Base-by-base conservation (phyloP, 176 grass and related monocot genomes). In the Alopecurus myosuroides region DNA sequence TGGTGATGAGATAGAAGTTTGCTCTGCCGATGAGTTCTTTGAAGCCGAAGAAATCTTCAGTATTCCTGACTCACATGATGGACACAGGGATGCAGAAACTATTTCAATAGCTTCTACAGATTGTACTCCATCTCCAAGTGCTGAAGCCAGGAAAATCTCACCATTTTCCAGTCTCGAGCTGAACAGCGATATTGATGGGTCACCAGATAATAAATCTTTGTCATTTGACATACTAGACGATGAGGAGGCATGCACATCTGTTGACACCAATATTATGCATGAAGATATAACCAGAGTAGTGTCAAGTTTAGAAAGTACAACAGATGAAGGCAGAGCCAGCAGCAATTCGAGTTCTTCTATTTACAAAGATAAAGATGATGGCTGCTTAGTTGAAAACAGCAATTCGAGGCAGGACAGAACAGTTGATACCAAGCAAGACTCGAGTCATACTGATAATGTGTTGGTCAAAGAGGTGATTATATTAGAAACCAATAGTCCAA, bases 21-120 rank as follows among this genome's bases (percentile, higher is more conserved):
- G 79, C 28, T 94, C 92, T 64, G 9, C 82, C 12, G 93, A 98
- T 13, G 96, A 94, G 61, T 95, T 95, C 81, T 98, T 95, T 81
- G 93, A 98, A 88, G 93, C 93, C 52, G 93, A 95, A 88, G 96
- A 98, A 85, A 92, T 98, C 76, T 95, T 98, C 65, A 91, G 91
- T 44, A 90, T 80, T 85, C 58, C 73, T 58, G 92, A 95, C 19
- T 92, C 84, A 20, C 91, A 98, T 35, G 89, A 98, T 71, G 95
- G 90, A 75, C 89, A 70, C 15, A 91, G 56, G 41, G 93, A 98
- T 87, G 40, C 44, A 39, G 85, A 90, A 60, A 60, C 77, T 41
- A 41, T 85, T 74, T 68, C 86, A 36, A 15, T 72, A 84, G 22
- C 76, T 57, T 88, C 79, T 85, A 51, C 84, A 84, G 87, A 93